Base-by-base conservation (phyloP, 768 basidiomycete species). In the Artomyces pyxidatus region DNA sequence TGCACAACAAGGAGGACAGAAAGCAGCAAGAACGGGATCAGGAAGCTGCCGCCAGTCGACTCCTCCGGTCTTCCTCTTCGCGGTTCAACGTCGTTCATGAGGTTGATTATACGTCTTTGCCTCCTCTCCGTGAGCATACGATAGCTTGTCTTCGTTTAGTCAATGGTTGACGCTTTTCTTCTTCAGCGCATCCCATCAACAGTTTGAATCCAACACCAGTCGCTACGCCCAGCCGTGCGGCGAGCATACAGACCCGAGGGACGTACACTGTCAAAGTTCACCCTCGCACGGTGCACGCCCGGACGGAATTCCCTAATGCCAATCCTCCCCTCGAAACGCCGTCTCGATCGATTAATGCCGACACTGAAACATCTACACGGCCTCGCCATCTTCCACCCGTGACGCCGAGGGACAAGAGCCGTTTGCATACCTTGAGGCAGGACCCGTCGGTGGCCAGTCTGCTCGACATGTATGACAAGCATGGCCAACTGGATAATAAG, bases 391-490 rank as follows among this genome's bases (percentile, higher is more conserved):
- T 61, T 52, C 26, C 55, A 52, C 75, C 66, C 26, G 63, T 64
- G 63, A 72, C 66, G 28, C 73, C 61, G 49, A 68, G 70, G 32
- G 75, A 76, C 53, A 68, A 63, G 68, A 73, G 68, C 51, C 77
- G 83, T 25, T 67, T 84, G 9, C 64, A 76, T 11, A 67, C 75
- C 19, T 71, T 90, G 40, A 81, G 81, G 38, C 79, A 81, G 23
- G 86, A 90, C 52, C 86, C 87, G 3, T 89, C 88, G 19, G 84
- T 90, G 25, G 83, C 74, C 12, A 88, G 83, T 56, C 67, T 90
- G 21, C 66, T 89, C 29, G 73, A 79, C 48, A 68, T 87, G 53
- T 90, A 88, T 56, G 86, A 88, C 56, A 78, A 85, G 4, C 69
- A 84, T 47, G 87, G 87, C 16, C 73, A 75, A 45, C 69, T 89